phyloP scores from a whole-genome alignment of 345 rosid species.

The Populus simonii region DNA sequence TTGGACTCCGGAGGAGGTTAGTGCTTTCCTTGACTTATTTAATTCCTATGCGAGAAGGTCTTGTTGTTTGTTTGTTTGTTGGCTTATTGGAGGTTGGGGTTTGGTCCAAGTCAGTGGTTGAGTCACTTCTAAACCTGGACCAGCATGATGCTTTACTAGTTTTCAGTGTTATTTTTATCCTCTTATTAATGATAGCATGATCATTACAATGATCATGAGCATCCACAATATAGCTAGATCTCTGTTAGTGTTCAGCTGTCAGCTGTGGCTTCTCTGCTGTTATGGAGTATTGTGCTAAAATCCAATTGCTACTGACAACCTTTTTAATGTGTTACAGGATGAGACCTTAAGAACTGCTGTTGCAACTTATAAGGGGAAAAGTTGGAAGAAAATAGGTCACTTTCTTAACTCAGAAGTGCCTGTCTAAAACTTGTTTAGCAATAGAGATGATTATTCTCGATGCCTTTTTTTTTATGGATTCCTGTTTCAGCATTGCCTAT shows the following conservation, averaged over 20 bases:
- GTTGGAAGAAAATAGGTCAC: conserved; percentile 87
- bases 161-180: neutral
- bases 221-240: neutral
- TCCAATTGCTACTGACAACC: neutral
- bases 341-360: conserved; percentile 84
- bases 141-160: neutral
- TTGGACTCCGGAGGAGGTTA: conserved; percentile 93
- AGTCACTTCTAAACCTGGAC: neutral
- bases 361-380: conserved; percentile 63
- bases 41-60: neutral
- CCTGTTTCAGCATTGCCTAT: neutral
- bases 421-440: neutral
- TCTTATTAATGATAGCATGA: neutral
- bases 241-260: neutral
- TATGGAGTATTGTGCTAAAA: neutral
- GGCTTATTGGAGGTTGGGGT: neutral
- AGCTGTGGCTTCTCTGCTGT: neutral
- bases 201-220: neutral
- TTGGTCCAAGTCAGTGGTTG: neutral
- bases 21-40: conserved; percentile 4
- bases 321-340: conserved; percentile 49
- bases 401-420: conserved; percentile 14
- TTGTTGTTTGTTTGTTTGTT: neutral
- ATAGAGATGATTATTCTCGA: neutral
- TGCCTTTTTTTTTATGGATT: neutral